Conservation (phyloP, 1,284 basidiomycete genomes). For the Tilletia caries region DNA sequence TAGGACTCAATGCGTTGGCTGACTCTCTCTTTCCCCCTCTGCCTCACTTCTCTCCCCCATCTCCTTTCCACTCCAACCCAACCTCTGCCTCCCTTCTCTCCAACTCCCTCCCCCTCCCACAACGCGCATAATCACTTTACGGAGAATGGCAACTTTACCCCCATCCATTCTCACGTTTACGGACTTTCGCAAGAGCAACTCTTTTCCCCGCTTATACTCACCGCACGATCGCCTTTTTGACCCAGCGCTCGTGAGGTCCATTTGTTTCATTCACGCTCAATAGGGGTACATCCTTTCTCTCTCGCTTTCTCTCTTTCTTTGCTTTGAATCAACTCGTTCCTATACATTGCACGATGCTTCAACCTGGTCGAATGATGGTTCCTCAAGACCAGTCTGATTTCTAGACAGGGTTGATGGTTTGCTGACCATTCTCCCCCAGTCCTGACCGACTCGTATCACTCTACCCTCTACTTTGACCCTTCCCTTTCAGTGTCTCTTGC, state of each 20-base stretch:
- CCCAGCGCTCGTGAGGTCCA: slow-evolving; percentile 17
- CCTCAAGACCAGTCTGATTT: no score
- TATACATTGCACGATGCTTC: no score
- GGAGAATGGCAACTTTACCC: no score
- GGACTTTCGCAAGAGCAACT: slow-evolving; percentile 36
- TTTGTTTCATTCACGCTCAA: slow-evolving; percentile 38
- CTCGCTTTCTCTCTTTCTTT: neutral
- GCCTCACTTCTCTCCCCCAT: neutral
- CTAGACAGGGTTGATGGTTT: no score
- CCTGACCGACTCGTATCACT: no score
- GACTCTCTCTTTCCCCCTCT: neutral
- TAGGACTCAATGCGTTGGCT: neutral
- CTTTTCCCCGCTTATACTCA: slow-evolving; percentile 39
- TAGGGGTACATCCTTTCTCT: slow-evolving; percentile 29
- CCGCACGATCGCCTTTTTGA: slow-evolving; percentile 23
- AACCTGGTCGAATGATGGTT: no score
- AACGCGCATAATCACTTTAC: slow-evolving; percentile 14
- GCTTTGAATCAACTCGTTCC: neutral
- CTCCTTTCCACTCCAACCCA: neutral
- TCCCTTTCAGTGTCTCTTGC: no score
- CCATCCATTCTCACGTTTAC: no score
- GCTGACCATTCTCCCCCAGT: no score
- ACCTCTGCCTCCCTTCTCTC: neutral
- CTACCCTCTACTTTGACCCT: no score
- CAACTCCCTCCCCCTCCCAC: neutral